phyloP scores from a whole-genome alignment of 495 filamentous ascomycete genomes.

The Aspergillus panamensis region DNA sequence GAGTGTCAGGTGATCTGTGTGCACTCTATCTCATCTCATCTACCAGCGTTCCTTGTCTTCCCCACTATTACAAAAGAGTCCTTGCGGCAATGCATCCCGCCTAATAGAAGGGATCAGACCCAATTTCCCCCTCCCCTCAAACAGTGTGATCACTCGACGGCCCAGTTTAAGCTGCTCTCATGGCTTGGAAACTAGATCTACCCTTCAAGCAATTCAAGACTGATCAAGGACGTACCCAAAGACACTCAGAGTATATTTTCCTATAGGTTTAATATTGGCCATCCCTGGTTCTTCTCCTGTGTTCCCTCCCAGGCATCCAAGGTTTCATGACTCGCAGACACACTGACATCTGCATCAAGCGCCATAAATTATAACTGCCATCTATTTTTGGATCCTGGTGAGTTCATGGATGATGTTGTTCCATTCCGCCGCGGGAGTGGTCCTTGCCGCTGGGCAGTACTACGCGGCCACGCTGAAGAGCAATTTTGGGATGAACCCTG shows the following conservation, averaged over 20 bases:
- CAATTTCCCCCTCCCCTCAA: not conserved
- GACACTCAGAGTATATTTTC: slow-evolving; percentile 3
- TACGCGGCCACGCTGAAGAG: no score
- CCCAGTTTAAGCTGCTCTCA: not conserved
- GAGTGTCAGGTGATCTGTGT: not conserved
- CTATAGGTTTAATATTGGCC: not conserved
- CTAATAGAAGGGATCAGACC: not conserved
- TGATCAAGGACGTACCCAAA: not conserved
- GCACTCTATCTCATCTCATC: not conserved
- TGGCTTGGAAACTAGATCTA: not conserved
- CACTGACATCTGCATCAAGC: slow-evolving; percentile 1
- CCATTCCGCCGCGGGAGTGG: no score
- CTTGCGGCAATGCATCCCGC: not conserved
- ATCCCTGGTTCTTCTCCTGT: slow-evolving; percentile 3
- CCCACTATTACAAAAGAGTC: not conserved
- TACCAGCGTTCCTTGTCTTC: not conserved
- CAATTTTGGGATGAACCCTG: no score
- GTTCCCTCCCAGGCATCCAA: slow-evolving; percentile 1
- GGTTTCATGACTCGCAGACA: slow-evolving; percentile 6
- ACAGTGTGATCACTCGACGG: not conserved
- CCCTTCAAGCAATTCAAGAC: not conserved
- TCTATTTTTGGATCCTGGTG: no score
- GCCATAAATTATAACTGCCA: no score
- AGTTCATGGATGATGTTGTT: no score
- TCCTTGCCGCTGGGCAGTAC: no score